Evolutionary conservation across 2,329 filamentous ascomycete species (phyloP).

Genomic region (Cadophora gregata): DNA sequence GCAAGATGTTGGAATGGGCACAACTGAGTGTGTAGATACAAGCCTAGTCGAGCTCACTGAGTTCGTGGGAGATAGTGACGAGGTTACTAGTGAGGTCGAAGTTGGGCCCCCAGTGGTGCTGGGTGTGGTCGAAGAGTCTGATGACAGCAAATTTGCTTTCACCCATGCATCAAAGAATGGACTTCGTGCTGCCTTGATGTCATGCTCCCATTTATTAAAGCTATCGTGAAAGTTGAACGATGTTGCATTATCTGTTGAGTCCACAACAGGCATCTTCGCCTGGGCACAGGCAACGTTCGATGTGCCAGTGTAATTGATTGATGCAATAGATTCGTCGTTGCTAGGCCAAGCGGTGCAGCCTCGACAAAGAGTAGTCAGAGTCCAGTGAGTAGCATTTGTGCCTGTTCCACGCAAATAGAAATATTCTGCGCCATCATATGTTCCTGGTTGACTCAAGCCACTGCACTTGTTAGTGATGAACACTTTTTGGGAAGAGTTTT

Average conservation of each 20-base stretch:
- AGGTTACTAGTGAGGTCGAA: conserved; percentile 4
- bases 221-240: conserved; percentile 23
- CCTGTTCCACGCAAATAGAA: conserved; percentile 25
- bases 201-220: conserved; percentile 24
- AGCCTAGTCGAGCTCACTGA: conserved; percentile 9
- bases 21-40: neutral
- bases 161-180: conserved; percentile 21
- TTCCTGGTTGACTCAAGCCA: conserved; percentile 21
- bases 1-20: conserved; percentile 20
- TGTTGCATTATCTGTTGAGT: conserved; percentile 22
- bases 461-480: conserved; percentile 17
- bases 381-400: conserved; percentile 25
- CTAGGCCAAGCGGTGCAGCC: conserved; percentile 22
- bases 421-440: conserved; percentile 26
- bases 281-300: conserved; percentile 21
- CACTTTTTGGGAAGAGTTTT: neutral
- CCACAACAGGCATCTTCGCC: conserved; percentile 7
- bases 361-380: conserved; percentile 23
- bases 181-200: conserved; percentile 19
- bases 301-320: conserved; percentile 15
- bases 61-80: conserved; percentile 2
- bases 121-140: neutral
- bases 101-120: conserved; percentile 5
- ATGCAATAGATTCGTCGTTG: conserved; percentile 13
- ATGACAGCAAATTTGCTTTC: conserved; percentile 6